Evolutionary conservation across 1,284 basidiomycete genomes (phyloP).

Genomic region (Papiliotrema flavescens): DNA sequence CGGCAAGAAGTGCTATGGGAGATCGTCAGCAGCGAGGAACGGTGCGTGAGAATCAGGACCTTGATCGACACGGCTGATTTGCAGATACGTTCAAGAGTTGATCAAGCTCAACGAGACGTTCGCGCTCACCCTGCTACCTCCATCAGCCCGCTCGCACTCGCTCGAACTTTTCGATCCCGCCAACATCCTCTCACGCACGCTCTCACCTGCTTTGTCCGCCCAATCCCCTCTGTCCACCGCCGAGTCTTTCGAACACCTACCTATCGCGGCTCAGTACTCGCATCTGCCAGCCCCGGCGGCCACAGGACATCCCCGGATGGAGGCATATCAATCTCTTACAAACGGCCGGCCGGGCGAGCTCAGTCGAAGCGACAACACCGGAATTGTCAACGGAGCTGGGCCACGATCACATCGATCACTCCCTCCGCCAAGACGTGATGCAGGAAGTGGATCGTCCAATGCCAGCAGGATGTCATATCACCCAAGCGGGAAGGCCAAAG

Average conservation of each 20-base stretch:
- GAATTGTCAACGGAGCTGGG: constrained; percentile 6
- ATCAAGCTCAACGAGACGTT: constrained; percentile 89
- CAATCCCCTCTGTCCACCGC: constrained; percentile 51
- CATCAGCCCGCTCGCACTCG: constrained; percentile 54
- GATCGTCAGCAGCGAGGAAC: constrained; percentile 94
- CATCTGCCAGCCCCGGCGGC: constrained; percentile 8
- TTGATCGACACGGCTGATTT: not conserved
- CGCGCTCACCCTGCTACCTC: constrained; percentile 83
- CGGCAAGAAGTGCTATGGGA: constrained; percentile 97
- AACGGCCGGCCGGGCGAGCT: constrained; percentile 25
- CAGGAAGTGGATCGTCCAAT: constrained; percentile 43
- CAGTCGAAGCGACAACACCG: constrained; percentile 10
- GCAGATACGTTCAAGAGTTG: constrained; percentile 88
- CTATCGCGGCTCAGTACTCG: constrained; percentile 78
- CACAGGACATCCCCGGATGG: constrained; percentile 20
- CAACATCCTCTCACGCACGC: constrained; percentile 21
- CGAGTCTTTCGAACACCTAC: constrained; percentile 71
- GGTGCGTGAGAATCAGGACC: constrained; percentile 55
- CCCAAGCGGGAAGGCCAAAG: constrained; percentile 35
- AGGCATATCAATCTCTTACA: constrained; percentile 36
- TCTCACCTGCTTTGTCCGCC: constrained; percentile 21
- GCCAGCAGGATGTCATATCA: constrained; percentile 53
- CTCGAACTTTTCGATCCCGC: constrained; percentile 52
- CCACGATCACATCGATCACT: constrained; percentile 72
- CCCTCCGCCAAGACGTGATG: constrained; percentile 61